These are phyloP conservation scores for Rhododendron molle DNA, from an alignment of 148 eudicot species.

Conservation along the genomic window DNA sequence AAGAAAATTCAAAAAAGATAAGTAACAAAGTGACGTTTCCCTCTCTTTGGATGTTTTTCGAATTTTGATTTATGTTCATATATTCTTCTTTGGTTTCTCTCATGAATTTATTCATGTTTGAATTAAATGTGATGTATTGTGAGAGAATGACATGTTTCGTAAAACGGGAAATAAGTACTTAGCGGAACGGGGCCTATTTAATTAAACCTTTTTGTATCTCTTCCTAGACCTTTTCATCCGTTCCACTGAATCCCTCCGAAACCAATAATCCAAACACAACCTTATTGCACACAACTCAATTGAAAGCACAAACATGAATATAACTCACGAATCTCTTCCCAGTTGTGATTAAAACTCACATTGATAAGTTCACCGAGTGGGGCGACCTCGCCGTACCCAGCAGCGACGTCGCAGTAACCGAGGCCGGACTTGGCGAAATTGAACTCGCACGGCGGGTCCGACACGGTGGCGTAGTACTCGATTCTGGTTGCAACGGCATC, in stretches of 20 bases:
- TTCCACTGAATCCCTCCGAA: neutral
- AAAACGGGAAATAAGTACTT: no score
- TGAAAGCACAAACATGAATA: neutral
- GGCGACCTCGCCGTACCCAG: slow-evolving; percentile 61
- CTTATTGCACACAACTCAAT: neutral
- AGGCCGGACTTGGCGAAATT: slow-evolving; percentile 66
- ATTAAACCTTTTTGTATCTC: neutral
- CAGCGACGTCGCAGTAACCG: slow-evolving; percentile 65
- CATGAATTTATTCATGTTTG: neutral
- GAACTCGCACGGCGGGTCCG: slow-evolving; percentile 74
- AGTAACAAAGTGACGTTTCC: no score
- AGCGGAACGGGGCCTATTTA: neutral
- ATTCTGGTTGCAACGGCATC: slow-evolving; percentile 72
- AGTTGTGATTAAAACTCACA: slow-evolving; percentile 26
- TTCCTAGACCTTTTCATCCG: neutral
- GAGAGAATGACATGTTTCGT: no score
- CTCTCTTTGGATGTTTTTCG: no score
- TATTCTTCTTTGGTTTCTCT: neutral
- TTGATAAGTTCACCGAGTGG: slow-evolving; percentile 67
- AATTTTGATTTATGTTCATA: neutral
- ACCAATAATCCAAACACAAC: neutral
- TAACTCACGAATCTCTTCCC: neutral
- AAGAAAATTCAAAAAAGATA: neutral
- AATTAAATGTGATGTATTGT: no score
- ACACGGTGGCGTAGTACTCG: slow-evolving; percentile 78